Evolutionary conservation across 495 filamentous ascomycete genomes (phyloP).

Genomic region (Penicillium paxilli): DNA sequence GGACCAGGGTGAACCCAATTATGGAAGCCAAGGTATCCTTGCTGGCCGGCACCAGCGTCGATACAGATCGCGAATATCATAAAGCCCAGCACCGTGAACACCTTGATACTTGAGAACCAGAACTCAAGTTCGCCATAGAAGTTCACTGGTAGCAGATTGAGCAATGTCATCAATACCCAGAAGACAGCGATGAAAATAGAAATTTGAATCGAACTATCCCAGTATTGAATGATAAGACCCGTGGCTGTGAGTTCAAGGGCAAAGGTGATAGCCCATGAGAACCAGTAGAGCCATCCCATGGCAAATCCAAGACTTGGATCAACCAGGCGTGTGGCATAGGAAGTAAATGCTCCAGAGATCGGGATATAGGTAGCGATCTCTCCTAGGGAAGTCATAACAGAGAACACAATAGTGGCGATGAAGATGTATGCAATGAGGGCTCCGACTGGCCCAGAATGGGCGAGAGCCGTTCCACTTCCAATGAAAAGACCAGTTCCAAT

Average conservation of each 20-base stretch:
- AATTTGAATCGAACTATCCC: conserved; percentile 53
- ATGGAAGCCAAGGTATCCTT: conserved; percentile 54
- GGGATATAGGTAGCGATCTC: conserved; percentile 76
- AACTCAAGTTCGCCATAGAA: conserved; percentile 57
- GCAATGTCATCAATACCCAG: conserved; percentile 58
- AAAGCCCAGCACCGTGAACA: conserved; percentile 56
- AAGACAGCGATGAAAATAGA: conserved; percentile 67
- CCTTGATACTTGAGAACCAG: conserved; percentile 58
- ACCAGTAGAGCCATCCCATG: conserved; percentile 72
- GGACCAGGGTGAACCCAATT: conserved; percentile 65
- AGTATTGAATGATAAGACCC: conserved; percentile 67
- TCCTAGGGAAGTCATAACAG: conserved; percentile 52
- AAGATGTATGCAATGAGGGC: conserved; percentile 64
- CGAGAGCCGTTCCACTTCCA: conserved; percentile 64
- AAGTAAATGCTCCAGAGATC: conserved; percentile 67
- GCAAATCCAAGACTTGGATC: conserved; percentile 70
- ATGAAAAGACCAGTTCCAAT: conserved; percentile 76
- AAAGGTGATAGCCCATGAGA: conserved; percentile 51
- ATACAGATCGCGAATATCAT: conserved; percentile 35
- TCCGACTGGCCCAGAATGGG: conserved; percentile 60
- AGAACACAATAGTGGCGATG: conserved; percentile 56
- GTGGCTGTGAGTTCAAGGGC: conserved; percentile 67
- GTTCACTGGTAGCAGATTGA: conserved; percentile 56
- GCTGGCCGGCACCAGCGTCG: conserved; percentile 56
- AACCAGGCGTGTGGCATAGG: conserved; percentile 67